Evolutionary conservation across 163 green algal species (phyloP), one percentile per base, ranked within the genome.

Genomic region (Volvox carteri): DNA sequence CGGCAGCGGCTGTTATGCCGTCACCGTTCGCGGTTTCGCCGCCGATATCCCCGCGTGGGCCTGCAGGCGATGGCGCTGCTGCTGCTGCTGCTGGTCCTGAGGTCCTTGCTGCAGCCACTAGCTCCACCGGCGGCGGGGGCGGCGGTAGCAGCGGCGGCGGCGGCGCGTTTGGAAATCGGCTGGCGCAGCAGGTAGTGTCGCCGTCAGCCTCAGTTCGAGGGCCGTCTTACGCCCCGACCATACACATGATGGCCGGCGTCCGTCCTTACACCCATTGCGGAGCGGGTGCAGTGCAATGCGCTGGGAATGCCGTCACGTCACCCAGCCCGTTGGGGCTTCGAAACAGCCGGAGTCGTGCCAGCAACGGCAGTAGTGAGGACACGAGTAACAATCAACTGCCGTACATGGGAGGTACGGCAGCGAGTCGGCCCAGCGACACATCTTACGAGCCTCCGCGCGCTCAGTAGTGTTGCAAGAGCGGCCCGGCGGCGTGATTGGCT

Each of bases 281-380:
- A 39, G 44, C 56, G 42, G 70, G 39, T 37, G 65, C 30, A 9
- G 30, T 75, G 46, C 65, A 75, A 21, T 75, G 65, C 30, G 35
- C 30, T 35, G 65, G 65, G 30, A 35, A 35, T 19, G 65, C 65
- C 33, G 65, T 75, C 1, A 42, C 65, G 12, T 75, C 68, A 30
- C 79, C 79, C 8, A 87, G 79, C 44, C 79, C 79, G 30, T 44
- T 87, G 60, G 79, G 79, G 6, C 79, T 87, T 28, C 79, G 79
- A 6, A 65, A 46, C 42, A 87, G 79, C 42, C 39, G 37, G 8
- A 75, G 78, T 33, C 42, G 79, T 21, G 23, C 46, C 5, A 78
- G 62, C n/a, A 87, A 68, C 42, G 33, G 14, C 30, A 87, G 79
- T 44, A 87, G 79, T 62, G 73, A 80, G 7, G 73, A 80, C 12